Conservation (phyloP, 441 rosid species). For the Breynia disticha region DNA sequence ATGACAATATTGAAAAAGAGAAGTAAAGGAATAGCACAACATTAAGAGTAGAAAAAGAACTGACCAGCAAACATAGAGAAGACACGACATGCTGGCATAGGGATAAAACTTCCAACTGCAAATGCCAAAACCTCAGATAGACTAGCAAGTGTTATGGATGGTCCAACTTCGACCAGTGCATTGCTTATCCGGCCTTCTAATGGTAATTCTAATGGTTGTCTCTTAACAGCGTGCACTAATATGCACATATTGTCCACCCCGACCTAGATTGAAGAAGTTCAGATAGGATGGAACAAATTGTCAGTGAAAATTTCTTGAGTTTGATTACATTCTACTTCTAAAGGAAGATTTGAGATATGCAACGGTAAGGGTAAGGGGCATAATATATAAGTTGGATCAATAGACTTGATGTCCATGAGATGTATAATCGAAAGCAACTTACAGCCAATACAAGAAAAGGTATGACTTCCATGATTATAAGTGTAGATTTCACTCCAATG, state of each 20-base stretch:
- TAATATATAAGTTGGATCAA: slow-evolving; percentile 3
- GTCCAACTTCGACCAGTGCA: slow-evolving; percentile 98
- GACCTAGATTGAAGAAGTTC: slow-evolving; percentile 40
- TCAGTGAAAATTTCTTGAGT: not conserved
- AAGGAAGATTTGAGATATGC: no score
- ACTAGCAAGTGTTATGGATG: slow-evolving; percentile 98
- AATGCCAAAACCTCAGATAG: slow-evolving; percentile 87
- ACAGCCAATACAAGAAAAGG: slow-evolving; percentile 98
- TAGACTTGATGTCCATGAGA: slow-evolving; percentile 5
- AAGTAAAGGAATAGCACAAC: not conserved
- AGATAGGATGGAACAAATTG: slow-evolving; percentile 5
- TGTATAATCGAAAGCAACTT: slow-evolving; percentile 43
- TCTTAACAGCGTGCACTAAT: slow-evolving; percentile 91
- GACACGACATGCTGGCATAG: slow-evolving; percentile 98
- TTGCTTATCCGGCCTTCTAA: slow-evolving; percentile 82
- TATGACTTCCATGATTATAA: slow-evolving; percentile 98
- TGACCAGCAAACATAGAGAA: slow-evolving; percentile 99
- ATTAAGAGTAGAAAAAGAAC: slow-evolving; percentile 6
- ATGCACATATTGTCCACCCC: slow-evolving; percentile 99
- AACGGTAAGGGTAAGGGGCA: not conserved
- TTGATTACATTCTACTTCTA: not conserved
- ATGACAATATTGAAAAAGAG: slow-evolving; percentile 1
- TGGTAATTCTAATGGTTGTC: slow-evolving; percentile 76
- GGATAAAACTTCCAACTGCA: slow-evolving; percentile 92
- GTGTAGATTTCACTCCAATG: slow-evolving; percentile 90